phyloP scores from a whole-genome alignment of 2,329 filamentous ascomycete species.

The Botrytis squamosa region DNA sequence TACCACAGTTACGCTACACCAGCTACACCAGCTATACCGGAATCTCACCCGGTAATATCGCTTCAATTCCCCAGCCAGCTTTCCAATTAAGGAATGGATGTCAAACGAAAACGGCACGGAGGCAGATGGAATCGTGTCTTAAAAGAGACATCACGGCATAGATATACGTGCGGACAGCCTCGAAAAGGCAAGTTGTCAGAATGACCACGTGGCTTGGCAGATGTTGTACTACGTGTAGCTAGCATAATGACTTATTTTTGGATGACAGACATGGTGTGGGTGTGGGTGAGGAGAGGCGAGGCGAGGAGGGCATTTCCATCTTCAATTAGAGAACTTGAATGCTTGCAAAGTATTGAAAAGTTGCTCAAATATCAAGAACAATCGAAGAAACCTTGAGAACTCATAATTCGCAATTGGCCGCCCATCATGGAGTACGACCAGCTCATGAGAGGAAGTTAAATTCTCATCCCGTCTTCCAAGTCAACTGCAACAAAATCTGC shows the following conservation, averaged over 20 bases:
- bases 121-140: not conserved
- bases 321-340: not conserved
- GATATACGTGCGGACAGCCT: constrained; percentile 4
- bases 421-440: not conserved
- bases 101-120: constrained; percentile 5
- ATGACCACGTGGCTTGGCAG: constrained; percentile 16
- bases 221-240: not conserved
- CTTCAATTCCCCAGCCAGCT: not conserved
- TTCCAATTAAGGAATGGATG: not conserved
- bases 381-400: not conserved
- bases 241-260: not conserved
- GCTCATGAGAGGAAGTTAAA: not conserved
- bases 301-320: not conserved
- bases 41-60: not conserved
- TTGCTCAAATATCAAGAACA: not conserved
- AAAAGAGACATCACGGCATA: constrained; percentile 6
- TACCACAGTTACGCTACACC: not conserved
- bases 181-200: not conserved
- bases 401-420: not conserved
- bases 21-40: not conserved
- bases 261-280: not conserved
- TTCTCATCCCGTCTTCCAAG: not conserved
- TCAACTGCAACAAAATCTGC: constrained; percentile 14
- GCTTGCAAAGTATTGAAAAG: not conserved
- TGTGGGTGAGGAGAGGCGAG: not conserved